Evolutionary conservation across 1,139 yeast species (phyloP).

Genomic region (Saccharomyces hybrid): DNA sequence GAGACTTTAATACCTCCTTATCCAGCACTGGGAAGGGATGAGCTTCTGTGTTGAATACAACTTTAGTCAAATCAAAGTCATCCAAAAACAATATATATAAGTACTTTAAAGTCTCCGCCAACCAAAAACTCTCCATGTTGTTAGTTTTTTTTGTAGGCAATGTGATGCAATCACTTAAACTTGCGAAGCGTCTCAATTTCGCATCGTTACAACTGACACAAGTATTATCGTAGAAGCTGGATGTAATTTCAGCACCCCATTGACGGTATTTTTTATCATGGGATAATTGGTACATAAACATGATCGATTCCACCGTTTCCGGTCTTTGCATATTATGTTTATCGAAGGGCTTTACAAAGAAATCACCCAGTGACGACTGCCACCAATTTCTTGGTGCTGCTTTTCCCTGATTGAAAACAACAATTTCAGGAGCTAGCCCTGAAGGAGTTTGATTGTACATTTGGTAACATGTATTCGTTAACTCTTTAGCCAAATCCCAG

Average conservation of each 20-base stretch:
- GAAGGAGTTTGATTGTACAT: conserved; percentile 70
- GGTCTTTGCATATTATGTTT: conserved; percentile 86
- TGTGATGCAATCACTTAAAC: conserved; percentile 56
- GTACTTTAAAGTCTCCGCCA: conserved; percentile 81
- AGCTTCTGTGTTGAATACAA: conserved; percentile 87
- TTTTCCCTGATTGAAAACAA: conserved; percentile 43
- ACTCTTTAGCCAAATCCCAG: conserved; percentile 61
- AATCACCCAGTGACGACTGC: conserved; percentile 40
- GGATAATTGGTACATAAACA: conserved; percentile 72
- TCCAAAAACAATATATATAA: conserved; percentile 69
- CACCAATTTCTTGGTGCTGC: conserved; percentile 17
- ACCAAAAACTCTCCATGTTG: conserved; percentile 89
- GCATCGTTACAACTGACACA: conserved; percentile 36
- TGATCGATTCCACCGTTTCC: conserved; percentile 86
- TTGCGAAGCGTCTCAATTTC: conserved; percentile 44
- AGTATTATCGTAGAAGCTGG: conserved; percentile 57
- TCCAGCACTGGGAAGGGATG: conserved; percentile 69
- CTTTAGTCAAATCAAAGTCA: conserved; percentile 55
- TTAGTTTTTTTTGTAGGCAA: conserved; percentile 49
- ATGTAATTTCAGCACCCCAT: conserved; percentile 87
- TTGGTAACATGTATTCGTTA: conserved; percentile 74
- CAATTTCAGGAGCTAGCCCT: conserved; percentile 87
- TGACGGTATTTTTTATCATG: conserved; percentile 74
- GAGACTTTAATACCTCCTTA: conserved; percentile 6
- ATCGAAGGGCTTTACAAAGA: conserved; percentile 62